These are phyloP conservation scores for Mentha longifolia DNA, from an alignment of 257 asterid genomes.

Conservation along the genomic window DNA sequence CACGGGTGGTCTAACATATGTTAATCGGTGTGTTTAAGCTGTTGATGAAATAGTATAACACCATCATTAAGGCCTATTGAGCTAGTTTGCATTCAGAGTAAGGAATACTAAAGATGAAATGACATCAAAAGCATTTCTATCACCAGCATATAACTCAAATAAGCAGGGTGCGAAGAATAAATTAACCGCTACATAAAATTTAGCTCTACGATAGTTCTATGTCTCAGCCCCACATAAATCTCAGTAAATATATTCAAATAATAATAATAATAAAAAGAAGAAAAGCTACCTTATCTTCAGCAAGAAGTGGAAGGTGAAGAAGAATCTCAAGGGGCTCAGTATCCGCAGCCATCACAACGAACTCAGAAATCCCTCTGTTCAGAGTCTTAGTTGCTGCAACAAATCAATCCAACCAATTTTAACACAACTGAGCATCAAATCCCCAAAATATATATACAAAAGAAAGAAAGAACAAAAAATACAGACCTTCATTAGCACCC, in stretches of 20 bases:
- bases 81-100: neutral
- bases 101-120: neutral
- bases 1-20: neutral
- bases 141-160: neutral
- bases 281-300: constrained; percentile 80
- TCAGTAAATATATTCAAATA: neutral
- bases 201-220: neutral
- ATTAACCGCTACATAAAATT: neutral
- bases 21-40: neutral
- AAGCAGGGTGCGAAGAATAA: too few relatives aligned
- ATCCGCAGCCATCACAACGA: constrained; percentile 92
- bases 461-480: neutral
- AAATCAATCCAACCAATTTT: neutral
- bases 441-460: neutral
- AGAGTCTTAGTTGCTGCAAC: constrained; percentile 90
- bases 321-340: constrained; percentile 94
- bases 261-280: neutral
- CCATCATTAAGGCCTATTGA: neutral
- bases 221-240: neutral
- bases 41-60: neutral
- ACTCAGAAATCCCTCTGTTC: constrained; percentile 91
- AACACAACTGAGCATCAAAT: constrained; percentile 8
- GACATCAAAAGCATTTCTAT: neutral
- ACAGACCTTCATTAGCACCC: constrained; percentile 93
- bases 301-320: constrained; percentile 94